Evolutionary conservation across 495 filamentous ascomycete species (phyloP).

Genomic region (Penicillium turbatum): DNA sequence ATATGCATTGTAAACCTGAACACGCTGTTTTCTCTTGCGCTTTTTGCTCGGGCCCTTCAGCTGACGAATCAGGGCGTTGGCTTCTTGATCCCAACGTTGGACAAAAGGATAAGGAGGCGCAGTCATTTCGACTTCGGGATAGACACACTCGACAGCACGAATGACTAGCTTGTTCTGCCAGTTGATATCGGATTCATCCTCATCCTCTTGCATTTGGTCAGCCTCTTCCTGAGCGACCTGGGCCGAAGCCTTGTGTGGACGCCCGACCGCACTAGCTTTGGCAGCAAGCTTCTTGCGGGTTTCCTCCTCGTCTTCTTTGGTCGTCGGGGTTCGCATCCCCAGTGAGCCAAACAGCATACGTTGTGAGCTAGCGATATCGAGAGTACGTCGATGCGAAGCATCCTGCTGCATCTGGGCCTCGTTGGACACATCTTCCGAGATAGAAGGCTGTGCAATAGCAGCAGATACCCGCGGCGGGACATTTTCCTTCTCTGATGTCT

Average conservation of each 20-base stretch:
- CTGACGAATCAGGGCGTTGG: constrained; percentile 46
- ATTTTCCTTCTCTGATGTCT: constrained; percentile 35
- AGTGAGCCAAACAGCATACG: constrained; percentile 69
- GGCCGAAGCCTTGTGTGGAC: constrained; percentile 12
- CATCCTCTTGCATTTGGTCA: constrained; percentile 23
- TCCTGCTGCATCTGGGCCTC: constrained; percentile 12
- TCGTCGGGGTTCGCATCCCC: constrained; percentile 63
- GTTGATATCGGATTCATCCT: constrained; percentile 32
- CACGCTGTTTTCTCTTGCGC: constrained; percentile 53
- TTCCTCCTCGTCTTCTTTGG: constrained; percentile 61
- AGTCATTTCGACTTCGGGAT: constrained; percentile 67
- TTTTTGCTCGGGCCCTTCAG: constrained; percentile 47
- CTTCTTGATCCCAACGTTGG: constrained; percentile 81
- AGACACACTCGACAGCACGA: constrained; percentile 76
- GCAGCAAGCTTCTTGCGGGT: constrained; percentile 53
- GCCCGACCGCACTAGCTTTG: constrained; percentile 25
- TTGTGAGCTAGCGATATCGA: constrained; percentile 62
- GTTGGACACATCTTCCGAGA: constrained; percentile 1
- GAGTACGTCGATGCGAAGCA: constrained; percentile 36
- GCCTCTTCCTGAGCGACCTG: constrained; percentile 4
- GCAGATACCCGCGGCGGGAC: constrained; percentile 19
- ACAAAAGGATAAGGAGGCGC: constrained; percentile 86
- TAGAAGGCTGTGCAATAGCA: constrained; percentile 1
- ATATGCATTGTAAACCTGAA: constrained; percentile 38
- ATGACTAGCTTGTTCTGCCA: constrained; percentile 74